These are phyloP conservation scores for Dendrobium chrysotoxum DNA, from an alignment of 106 monocot species.

Conservation along the genomic window DNA sequence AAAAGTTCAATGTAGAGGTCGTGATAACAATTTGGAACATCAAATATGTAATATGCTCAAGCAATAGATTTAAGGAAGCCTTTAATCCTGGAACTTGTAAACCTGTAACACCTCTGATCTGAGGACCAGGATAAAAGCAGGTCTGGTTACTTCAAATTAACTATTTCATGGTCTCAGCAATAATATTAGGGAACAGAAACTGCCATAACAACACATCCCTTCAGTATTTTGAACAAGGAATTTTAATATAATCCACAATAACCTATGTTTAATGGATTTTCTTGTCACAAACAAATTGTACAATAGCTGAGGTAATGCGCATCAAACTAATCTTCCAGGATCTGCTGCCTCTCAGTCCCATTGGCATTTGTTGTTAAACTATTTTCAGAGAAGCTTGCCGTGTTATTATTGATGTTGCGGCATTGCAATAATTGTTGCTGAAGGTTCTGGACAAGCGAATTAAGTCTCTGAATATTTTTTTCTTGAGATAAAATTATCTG, in stretches of 20 bases:
- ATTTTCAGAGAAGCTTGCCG: constrained; percentile 17
- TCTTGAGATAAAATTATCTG: constrained; percentile 96
- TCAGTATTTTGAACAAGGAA: no score
- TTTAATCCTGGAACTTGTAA: background rate
- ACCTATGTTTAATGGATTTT: background rate
- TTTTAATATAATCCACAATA: background rate
- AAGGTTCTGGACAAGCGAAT: constrained; percentile 54
- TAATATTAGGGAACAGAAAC: background rate
- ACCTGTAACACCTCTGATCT: background rate
- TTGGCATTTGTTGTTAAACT: constrained; percentile 24
- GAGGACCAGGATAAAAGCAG: background rate
- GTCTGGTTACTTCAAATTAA: background rate
- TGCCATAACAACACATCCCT: background rate
- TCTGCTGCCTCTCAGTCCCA: constrained; percentile 39
- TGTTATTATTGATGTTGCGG: constrained; percentile 29
- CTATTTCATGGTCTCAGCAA: background rate
- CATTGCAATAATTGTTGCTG: constrained; percentile 70
- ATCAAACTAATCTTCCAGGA: constrained; percentile 27
- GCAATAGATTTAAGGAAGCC: background rate
- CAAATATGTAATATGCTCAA: background rate
- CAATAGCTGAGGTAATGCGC: no score
- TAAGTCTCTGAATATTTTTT: constrained; percentile 75
- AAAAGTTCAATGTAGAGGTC: background rate
- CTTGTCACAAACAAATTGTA: background rate
- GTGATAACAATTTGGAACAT: background rate